phyloP scores from a whole-genome alignment of 345 rosid species.

The Jatropha curcas region DNA sequence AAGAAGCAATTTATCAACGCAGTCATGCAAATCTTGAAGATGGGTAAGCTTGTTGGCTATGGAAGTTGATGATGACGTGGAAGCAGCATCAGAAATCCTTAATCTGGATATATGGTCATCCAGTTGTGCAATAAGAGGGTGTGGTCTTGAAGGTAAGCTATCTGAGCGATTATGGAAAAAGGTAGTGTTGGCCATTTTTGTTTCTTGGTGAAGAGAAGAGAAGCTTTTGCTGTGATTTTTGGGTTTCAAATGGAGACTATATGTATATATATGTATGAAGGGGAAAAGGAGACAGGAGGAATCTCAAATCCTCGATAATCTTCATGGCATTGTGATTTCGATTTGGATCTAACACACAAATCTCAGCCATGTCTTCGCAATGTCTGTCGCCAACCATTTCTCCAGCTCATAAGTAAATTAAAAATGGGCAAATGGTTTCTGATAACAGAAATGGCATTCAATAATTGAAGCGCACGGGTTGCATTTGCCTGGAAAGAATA shows the following conservation, averaged over 20 bases:
- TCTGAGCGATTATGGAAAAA: constrained; percentile 48
- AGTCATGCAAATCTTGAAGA: constrained; percentile 17
- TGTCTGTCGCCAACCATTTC: constrained; percentile 10
- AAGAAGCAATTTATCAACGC: constrained; percentile 19
- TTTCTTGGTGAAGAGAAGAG: too few species aligned
- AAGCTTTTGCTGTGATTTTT: neutral
- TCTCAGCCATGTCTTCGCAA: neutral
- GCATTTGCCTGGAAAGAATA: too few species aligned
- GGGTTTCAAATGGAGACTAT: neutral
- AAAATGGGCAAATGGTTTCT: too few species aligned
- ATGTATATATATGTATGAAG: too few species aligned
- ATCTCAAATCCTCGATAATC: neutral
- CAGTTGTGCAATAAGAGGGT: constrained; percentile 39
- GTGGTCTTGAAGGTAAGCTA: constrained; percentile 45
- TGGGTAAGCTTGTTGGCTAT: neutral
- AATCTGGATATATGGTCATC: constrained; percentile 37
- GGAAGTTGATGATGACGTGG: constrained; percentile 34
- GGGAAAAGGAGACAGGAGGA: too few species aligned
- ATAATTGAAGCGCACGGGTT: too few species aligned
- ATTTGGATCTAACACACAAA: constrained; percentile 2
- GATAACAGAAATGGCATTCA: too few species aligned
- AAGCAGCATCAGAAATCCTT: constrained; percentile 26
- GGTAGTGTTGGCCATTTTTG: constrained; percentile 33
- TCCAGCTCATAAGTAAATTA: neutral
- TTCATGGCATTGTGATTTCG: too few species aligned